A percentile compares a stretch with the other conserved stretches of the same genome.
phyloP scores from a whole-genome alignment of 345 rosid genomes.

The Dimocarpus longan region DNA sequence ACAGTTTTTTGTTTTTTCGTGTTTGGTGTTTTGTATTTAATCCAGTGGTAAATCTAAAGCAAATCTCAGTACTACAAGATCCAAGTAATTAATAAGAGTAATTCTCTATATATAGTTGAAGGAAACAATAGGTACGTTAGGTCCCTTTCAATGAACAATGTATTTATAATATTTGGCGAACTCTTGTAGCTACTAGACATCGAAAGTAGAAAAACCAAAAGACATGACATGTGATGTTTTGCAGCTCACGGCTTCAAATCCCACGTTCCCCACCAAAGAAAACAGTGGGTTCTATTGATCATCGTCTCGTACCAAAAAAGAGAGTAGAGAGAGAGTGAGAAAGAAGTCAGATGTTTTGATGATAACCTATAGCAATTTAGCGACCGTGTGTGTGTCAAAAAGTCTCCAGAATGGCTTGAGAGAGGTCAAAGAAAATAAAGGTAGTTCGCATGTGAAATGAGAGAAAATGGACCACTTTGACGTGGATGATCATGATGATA shows the following conservation, averaged over 20 bases:
- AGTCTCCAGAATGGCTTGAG: neutral
- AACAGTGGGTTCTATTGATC: conserved; percentile 11
- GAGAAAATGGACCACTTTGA: neutral
- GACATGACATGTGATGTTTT: conserved; percentile 35
- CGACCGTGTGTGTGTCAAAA: neutral
- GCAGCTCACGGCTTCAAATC: conserved; percentile 3
- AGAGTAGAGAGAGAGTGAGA: neutral
- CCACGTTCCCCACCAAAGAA: neutral
- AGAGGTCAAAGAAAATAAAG: neutral
- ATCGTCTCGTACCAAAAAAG: neutral
- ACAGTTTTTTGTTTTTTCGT: neutral
- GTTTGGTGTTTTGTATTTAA: neutral
- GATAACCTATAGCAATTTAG: neutral
- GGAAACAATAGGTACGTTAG: neutral
- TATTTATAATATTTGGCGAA: neutral
- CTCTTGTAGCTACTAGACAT: neutral
- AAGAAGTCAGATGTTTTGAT: neutral
- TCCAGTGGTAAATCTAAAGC: neutral
- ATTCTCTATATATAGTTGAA: neutral
- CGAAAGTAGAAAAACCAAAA: neutral
- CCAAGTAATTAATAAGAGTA: neutral
- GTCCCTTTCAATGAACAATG: neutral
- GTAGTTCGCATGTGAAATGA: conserved; percentile 2
- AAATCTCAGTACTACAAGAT: too few species aligned
- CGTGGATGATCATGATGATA: too few species aligned